Evolutionary conservation across 169 alveolate species (phyloP).

Genomic region (Plasmodium vinckei): DNA sequence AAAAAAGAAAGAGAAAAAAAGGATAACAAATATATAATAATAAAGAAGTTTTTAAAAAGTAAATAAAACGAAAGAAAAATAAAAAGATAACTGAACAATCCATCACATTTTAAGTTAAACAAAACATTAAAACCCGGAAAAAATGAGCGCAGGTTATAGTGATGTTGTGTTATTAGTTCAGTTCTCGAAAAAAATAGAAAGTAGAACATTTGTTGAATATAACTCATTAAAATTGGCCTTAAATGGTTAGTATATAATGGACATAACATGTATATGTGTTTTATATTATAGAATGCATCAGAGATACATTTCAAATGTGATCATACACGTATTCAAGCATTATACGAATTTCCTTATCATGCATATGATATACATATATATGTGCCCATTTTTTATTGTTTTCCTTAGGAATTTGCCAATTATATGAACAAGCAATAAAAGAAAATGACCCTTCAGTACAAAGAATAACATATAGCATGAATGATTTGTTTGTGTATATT

Average conservation of each 20-base stretch:
- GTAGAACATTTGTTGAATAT: constrained; percentile 76
- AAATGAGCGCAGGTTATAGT: constrained; percentile 69
- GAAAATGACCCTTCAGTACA: constrained; percentile 75
- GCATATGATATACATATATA: background rate
- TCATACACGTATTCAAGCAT: too few species aligned
- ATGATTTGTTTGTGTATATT: constrained; percentile 69
- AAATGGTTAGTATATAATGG: constrained; percentile 36
- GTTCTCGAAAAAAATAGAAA: constrained; percentile 68
- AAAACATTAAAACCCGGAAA: background rate
- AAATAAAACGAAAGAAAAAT: background rate
- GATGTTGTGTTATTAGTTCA: constrained; percentile 76
- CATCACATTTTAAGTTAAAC: too few species aligned
- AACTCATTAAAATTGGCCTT: constrained; percentile 74
- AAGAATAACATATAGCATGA: constrained; percentile 74
- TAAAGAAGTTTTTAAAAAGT: constrained; percentile 1
- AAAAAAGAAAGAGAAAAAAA: constrained; percentile 11
- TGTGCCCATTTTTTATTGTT: background rate
- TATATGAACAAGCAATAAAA: constrained; percentile 77
- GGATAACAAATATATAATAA: constrained; percentile 4
- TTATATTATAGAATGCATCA: background rate
- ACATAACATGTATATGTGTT: background rate
- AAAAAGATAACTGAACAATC: background rate
- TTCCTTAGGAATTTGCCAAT: constrained; percentile 68
- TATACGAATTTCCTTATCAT: background rate
- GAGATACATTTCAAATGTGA: background rate